These are phyloP conservation scores for Pythium rhizo-oryzae DNA, from an alignment of 352 stramenopile species.

Conservation along the genomic window DNA sequence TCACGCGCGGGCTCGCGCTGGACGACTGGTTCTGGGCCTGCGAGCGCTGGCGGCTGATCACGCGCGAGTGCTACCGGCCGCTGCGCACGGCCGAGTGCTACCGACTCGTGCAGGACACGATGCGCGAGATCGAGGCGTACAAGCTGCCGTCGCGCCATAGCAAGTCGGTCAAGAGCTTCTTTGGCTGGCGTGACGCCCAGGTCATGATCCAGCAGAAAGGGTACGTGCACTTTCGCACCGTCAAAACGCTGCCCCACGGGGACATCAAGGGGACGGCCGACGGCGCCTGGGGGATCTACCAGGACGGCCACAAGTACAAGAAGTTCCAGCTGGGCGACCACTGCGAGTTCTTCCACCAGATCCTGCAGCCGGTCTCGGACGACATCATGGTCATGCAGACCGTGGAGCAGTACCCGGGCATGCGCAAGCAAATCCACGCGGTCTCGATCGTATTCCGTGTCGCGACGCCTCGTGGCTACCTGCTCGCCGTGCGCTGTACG, in stretches of 20 bases:
- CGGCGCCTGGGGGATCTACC: slow-evolving; percentile 11
- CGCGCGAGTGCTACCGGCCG: slow-evolving; percentile 7
- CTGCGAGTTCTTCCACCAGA: slow-evolving; percentile 11
- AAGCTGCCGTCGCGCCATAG: neutral
- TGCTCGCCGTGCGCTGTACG: slow-evolving; percentile 1
- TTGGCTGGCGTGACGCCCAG: slow-evolving; percentile 5
- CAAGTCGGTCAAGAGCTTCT: neutral
- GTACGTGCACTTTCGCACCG: neutral
- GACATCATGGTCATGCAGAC: slow-evolving; percentile 17
- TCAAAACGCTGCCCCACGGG: neutral
- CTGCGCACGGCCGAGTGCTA: neutral
- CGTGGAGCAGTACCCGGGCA: slow-evolving; percentile 15
- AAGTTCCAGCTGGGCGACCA: neutral
- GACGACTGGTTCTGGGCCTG: slow-evolving; percentile 18
- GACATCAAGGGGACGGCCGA: neutral
- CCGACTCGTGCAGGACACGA: neutral
- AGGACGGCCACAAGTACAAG: slow-evolving; percentile 1
- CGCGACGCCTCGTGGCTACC: slow-evolving; percentile 4
- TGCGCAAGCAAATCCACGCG: slow-evolving; percentile 2
- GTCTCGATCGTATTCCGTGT: slow-evolving; percentile 19
- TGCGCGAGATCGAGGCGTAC: neutral
- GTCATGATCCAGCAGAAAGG: neutral
- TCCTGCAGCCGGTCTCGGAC: slow-evolving; percentile 14
- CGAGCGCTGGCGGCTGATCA: slow-evolving; percentile 12
- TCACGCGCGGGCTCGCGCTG: slow-evolving; percentile 3